These are phyloP conservation scores for Gloeostereum incarnatum DNA, from an alignment of 768 basidiomycete species.

Conservation along the genomic window DNA sequence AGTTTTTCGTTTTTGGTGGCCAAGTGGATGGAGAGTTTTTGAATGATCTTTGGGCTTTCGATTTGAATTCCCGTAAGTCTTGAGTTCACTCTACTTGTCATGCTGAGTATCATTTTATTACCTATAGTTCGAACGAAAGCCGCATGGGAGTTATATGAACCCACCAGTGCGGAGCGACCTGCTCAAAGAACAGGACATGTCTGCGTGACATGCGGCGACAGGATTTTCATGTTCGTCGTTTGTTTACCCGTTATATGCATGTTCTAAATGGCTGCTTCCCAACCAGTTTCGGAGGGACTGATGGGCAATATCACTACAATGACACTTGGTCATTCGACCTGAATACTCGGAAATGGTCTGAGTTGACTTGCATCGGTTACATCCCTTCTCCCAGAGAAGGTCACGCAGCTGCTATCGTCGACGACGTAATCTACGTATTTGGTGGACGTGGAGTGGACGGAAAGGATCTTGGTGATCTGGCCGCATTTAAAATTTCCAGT, in stretches of 20 bases:
- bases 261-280: conserved; percentile 8
- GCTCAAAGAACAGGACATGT: conserved; percentile 90
- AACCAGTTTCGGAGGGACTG: conserved; percentile 92
- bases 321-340: conserved; percentile 96
- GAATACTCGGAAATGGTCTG: conserved; percentile 73
- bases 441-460: conserved; percentile 97
- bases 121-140: conserved; percentile 70
- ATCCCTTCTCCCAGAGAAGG: conserved; percentile 95
- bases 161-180: conserved; percentile 50
- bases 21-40: conserved; percentile 93
- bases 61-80: conserved; percentile 82
- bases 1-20: conserved; percentile 93
- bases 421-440: conserved; percentile 96
- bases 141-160: conserved; percentile 74
- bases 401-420: conserved; percentile 92
- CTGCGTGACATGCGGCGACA: conserved; percentile 74
- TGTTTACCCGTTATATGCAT: conserved; percentile 4
- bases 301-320: conserved; percentile 98
- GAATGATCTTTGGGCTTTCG: conserved; percentile 94
- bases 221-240: conserved; percentile 66
- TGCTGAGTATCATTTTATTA: conserved; percentile 3
- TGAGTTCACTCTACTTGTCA: conserved; percentile 2
- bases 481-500: conserved; percentile 98
- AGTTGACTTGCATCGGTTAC: conserved; percentile 92
- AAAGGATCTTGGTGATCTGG: conserved; percentile 88